A percentile compares a stretch with the other conserved stretches of the same genome.
Conservation (phyloP, 2,329 filamentous ascomycete genomes). For the Cordyceps farinosa region DNA sequence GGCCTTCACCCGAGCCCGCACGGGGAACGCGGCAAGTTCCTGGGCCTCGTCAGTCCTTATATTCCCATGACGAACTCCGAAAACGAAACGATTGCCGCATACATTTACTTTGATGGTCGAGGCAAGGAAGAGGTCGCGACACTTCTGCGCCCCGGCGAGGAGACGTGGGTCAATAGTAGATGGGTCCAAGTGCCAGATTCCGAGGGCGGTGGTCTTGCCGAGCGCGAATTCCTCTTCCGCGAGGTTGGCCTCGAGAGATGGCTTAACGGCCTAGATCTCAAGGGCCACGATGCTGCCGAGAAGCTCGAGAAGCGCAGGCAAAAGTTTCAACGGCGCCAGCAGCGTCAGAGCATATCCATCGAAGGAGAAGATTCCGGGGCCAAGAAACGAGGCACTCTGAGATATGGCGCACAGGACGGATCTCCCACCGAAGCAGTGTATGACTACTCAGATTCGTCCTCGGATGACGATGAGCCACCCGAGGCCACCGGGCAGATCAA, state of each 20-base stretch:
- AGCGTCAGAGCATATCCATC: constrained; percentile 53
- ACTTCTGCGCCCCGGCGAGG: constrained; percentile 83
- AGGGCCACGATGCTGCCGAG: constrained; percentile 85
- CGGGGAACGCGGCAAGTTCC: constrained; percentile 44
- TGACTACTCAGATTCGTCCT: constrained; percentile 71
- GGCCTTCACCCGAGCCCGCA: constrained; percentile 55
- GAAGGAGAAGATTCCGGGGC: constrained; percentile 30
- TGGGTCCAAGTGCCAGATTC: constrained; percentile 93
- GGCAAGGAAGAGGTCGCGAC: constrained; percentile 97
- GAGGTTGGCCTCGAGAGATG: constrained; percentile 95
- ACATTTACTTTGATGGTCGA: constrained; percentile 97
- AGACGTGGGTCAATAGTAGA: constrained; percentile 97
- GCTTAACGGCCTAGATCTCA: constrained; percentile 93
- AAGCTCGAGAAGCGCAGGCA: constrained; percentile 84
- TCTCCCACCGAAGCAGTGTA: constrained; percentile 67
- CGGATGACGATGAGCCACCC: constrained; percentile 78
- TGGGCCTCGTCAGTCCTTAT: constrained; percentile 72
- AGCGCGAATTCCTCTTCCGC: constrained; percentile 94
- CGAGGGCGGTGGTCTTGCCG: constrained; percentile 89
- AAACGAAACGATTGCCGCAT: constrained; percentile 96
- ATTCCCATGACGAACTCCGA: constrained; percentile 87
- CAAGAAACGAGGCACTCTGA: constrained; percentile 55
- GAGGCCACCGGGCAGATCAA: constrained; percentile 98
- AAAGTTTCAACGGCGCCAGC: constrained; percentile 68
- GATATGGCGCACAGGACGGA: constrained; percentile 74